Percentiles rank a stretch among this genome's conserved stretches.
phyloP scores from a whole-genome alignment of 2,329 filamentous ascomycete genomes.

The Clathrospora elynae region DNA sequence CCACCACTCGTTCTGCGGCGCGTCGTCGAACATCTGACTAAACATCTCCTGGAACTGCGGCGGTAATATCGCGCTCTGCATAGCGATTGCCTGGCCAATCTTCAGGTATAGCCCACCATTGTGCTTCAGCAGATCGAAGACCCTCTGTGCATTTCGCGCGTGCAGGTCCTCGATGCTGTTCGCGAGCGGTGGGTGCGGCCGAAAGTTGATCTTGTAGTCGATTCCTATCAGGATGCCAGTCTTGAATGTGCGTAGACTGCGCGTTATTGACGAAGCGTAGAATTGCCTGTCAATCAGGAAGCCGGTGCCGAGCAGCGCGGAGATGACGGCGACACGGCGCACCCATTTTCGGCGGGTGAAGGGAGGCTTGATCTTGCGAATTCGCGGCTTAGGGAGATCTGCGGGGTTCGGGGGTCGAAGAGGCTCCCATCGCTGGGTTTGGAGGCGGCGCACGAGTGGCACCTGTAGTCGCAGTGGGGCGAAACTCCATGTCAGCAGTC shows the following conservation, averaged over 20 bases:
- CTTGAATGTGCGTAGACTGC: conserved; percentile 80
- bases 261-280: conserved; percentile 78
- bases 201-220: conserved; percentile 98
- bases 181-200: conserved; percentile 74
- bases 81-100: conserved; percentile 96
- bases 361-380: conserved; percentile 70
- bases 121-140: conserved; percentile 78
- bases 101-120: conserved; percentile 97
- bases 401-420: conserved; percentile 72
- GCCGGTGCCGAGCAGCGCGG: conserved; percentile 62
- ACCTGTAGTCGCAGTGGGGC: conserved; percentile 18
- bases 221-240: conserved; percentile 79
- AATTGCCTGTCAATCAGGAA: conserved; percentile 74
- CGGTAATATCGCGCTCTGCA: conserved; percentile 93
- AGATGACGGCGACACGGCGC: conserved; percentile 71
- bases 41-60: conserved; percentile 98
- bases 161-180: conserved; percentile 79
- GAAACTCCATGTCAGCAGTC: conserved; percentile 26
- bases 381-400: conserved; percentile 65
- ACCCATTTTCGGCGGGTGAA: conserved; percentile 73
- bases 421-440: conserved; percentile 50
- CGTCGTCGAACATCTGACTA: conserved; percentile 94
- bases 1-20: conserved; percentile 87
- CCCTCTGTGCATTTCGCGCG: conserved; percentile 77
- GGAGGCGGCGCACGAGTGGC: conserved; percentile 34